Evolutionary conservation across 1,139 yeast genomes (phyloP).

Genomic region (Cylindricascospora bacillispora): DNA sequence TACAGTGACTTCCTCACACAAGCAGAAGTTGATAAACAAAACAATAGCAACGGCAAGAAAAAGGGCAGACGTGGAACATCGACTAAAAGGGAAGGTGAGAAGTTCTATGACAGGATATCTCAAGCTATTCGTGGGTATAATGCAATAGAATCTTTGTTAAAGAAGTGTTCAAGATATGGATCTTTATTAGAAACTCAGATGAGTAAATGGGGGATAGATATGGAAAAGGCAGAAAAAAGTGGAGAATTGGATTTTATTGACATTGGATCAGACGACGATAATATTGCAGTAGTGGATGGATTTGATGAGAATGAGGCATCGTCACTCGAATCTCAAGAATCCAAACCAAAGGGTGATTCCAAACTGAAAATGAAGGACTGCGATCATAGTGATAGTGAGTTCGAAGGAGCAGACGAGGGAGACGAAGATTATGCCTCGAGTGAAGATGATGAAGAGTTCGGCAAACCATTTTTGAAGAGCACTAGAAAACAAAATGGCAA

Average conservation of each 20-base stretch:
- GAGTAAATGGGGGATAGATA: constrained; percentile 72
- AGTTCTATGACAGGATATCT: constrained; percentile 58
- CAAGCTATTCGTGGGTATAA: constrained; percentile 73
- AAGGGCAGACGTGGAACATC: constrained; percentile 28
- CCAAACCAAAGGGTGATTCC: neutral
- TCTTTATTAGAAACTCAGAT: constrained; percentile 57
- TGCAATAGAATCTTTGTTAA: constrained; percentile 84
- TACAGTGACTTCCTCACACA: constrained; percentile 34
- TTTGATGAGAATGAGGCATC: constrained; percentile 26
- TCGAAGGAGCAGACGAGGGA: constrained; percentile 19
- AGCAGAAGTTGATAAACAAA: constrained; percentile 16
- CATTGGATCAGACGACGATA: constrained; percentile 23
- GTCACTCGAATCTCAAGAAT: neutral
- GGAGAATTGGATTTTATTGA: constrained; percentile 25
- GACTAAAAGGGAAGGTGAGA: constrained; percentile 57
- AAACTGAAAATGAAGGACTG: constrained; percentile 20
- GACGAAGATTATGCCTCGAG: constrained; percentile 24
- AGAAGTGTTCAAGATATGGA: constrained; percentile 73
- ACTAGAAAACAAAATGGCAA: constrained; percentile 6
- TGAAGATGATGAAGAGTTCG: constrained; percentile 13
- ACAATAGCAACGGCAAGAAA: constrained; percentile 7
- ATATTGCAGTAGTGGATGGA: constrained; percentile 24
- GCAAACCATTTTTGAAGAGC: constrained; percentile 5
- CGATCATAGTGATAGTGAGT: constrained; percentile 26
- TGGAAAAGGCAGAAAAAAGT: constrained; percentile 40